phyloP scores from a whole-genome alignment of 345 rosid species.

The Brassica rapa region DNA sequence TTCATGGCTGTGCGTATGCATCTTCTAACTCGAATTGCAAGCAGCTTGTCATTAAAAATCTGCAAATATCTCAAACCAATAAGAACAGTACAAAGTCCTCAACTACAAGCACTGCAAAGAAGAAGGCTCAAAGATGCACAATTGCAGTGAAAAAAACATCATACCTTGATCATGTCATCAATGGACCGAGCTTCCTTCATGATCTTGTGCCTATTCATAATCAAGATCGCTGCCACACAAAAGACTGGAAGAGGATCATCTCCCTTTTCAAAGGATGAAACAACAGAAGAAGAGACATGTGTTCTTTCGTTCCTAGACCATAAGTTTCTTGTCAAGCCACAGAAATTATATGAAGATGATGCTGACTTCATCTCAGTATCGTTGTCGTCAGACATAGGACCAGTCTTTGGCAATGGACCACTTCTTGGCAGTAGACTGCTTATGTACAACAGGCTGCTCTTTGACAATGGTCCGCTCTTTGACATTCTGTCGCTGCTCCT shows the following conservation, averaged over 20 bases:
- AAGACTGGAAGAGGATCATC: constrained; percentile 77
- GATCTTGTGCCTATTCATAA: constrained; percentile 86
- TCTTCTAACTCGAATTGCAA: constrained; percentile 68
- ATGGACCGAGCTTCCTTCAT: constrained; percentile 77
- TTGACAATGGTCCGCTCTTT: constrained; percentile 43
- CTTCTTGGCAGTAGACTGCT: constrained; percentile 36
- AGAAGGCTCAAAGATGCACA: neutral
- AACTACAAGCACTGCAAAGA: neutral
- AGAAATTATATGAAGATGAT: constrained; percentile 57
- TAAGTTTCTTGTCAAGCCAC: constrained; percentile 71
- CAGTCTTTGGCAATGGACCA: constrained; percentile 40
- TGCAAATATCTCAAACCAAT: constrained; percentile 42
- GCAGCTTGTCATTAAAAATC: constrained; percentile 86
- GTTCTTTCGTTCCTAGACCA: constrained; percentile 63
- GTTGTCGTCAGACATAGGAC: constrained; percentile 43
- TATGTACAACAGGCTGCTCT: constrained; percentile 38
- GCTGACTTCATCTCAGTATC: constrained; percentile 50
- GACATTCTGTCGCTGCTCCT: constrained; percentile 40
- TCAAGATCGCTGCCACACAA: constrained; percentile 88
- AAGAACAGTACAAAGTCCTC: neutral
- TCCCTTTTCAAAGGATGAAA: constrained; percentile 62
- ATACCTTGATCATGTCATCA: constrained; percentile 92
- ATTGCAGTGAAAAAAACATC: constrained; percentile 10
- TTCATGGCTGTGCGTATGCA: constrained; percentile 73
- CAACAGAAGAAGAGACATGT: constrained; percentile 51